Percentiles rank a stretch among this genome's conserved stretches.
Conservation (phyloP, 768 basidiomycete species). For the Suillus plorans region DNA sequence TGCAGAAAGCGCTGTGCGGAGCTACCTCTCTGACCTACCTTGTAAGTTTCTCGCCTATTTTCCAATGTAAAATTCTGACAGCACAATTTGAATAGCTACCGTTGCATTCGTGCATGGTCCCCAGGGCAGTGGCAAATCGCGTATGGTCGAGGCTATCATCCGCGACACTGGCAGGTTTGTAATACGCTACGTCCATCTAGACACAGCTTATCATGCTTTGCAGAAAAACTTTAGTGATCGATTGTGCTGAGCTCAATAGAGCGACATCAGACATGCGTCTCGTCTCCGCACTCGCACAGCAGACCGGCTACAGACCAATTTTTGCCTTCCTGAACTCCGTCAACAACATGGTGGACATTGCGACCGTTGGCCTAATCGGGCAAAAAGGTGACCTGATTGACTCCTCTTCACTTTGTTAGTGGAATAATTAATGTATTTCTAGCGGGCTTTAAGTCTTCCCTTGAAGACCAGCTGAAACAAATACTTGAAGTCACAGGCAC, state of each 20-base stretch:
- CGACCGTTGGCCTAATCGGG: conserved; percentile 90
- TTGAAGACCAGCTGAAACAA: conserved; percentile 80
- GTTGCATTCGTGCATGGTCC: conserved; percentile 81
- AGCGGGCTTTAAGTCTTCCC: conserved; percentile 83
- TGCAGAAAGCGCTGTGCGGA: conserved; percentile 63
- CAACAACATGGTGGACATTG: conserved; percentile 86
- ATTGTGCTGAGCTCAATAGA: conserved; percentile 75
- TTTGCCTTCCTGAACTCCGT: conserved; percentile 84
- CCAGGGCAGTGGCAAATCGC: conserved; percentile 77
- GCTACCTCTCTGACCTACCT: conserved; percentile 79
- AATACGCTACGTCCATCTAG: background rate
- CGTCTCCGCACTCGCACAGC: conserved; percentile 65
- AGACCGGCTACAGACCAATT: conserved; percentile 88
- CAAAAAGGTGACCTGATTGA: conserved; percentile 65
- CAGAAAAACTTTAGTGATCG: conserved; percentile 77
- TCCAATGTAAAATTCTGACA: conserved; percentile 8
- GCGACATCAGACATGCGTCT: conserved; percentile 67
- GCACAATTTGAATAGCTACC: conserved; percentile 45
- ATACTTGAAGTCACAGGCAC: conserved; percentile 77
- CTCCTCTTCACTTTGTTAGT: background rate
- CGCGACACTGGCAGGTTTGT: conserved; percentile 52
- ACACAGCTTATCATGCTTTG: background rate
- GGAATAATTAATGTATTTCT: background rate
- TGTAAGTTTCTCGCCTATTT: conserved; percentile 39
- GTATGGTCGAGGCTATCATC: conserved; percentile 55